Evolutionary conservation across 1,284 basidiomycete genomes (phyloP).

Genomic region (Anthracocystis panici-leucophaei): DNA sequence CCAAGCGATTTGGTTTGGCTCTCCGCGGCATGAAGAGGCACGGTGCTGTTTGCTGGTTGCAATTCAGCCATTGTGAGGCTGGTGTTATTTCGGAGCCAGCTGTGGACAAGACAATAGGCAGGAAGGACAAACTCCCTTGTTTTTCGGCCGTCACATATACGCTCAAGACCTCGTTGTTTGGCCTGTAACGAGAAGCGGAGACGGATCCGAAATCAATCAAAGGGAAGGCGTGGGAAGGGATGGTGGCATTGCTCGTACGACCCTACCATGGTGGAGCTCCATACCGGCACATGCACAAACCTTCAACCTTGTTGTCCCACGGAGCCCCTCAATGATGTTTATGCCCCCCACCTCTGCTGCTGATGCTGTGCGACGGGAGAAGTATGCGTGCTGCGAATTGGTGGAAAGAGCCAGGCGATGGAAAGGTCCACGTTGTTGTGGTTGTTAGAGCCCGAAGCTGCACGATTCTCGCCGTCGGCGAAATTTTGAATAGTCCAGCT

Average conservation of each 20-base stretch:
- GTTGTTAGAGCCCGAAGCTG: not conserved
- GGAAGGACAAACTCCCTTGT: too few relatives aligned
- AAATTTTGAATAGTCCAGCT: not conserved
- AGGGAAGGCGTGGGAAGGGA: not conserved
- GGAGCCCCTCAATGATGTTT: conserved; percentile 32
- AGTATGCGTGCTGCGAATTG: conserved; percentile 6
- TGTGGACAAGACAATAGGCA: too few relatives aligned
- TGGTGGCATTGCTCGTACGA: not conserved
- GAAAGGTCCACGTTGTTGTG: not conserved
- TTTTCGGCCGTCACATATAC: too few relatives aligned
- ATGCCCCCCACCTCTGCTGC: not conserved
- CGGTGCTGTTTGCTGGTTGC: too few relatives aligned
- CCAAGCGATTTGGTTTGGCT: too few relatives aligned
- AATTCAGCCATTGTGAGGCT: too few relatives aligned
- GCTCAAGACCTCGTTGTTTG: too few relatives aligned
- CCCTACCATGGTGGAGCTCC: conserved; percentile 5
- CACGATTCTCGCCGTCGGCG: conserved; percentile 9
- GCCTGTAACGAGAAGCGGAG: too few relatives aligned
- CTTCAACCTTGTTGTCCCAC: conserved; percentile 21
- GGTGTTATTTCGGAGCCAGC: too few relatives aligned
- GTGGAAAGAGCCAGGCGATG: not conserved
- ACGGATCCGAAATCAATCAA: not conserved
- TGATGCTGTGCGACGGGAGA: not conserved
- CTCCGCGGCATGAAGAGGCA: too few relatives aligned
- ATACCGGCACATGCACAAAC: not conserved